A percentile compares a stretch with the other conserved stretches of the same genome.
Conservation (phyloP, 306 rosid genomes). For the Amphicarpaea edgeworthii region DNA sequence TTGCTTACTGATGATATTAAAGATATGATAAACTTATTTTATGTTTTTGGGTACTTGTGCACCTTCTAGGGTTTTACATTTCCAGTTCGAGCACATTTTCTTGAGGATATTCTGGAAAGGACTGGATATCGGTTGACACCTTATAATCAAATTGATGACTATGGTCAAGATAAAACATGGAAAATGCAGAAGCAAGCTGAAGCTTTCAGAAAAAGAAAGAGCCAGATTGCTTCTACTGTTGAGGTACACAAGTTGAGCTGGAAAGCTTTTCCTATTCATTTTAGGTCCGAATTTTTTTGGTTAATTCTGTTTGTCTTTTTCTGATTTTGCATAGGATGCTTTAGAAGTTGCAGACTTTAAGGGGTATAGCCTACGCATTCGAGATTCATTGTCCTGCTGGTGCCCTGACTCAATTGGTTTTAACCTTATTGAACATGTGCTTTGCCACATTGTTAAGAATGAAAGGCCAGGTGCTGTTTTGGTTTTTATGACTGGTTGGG, state of each 20-base stretch:
- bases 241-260: constrained; percentile 61
- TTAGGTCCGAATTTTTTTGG: background rate
- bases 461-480: constrained; percentile 88
- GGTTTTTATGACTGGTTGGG: constrained; percentile 99
- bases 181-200: constrained; percentile 91
- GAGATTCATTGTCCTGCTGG: constrained; percentile 86
- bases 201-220: constrained; percentile 78
- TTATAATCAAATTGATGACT: constrained; percentile 90
- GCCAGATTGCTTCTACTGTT: constrained; percentile 87
- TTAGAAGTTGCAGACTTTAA: constrained; percentile 72
- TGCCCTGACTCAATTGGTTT: constrained; percentile 89
- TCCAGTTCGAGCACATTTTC: constrained; percentile 84
- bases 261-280: background rate
- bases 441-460: constrained; percentile 81
- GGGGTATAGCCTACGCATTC: constrained; percentile 69
- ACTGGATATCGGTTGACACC: constrained; percentile 76
- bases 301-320: constrained; percentile 38
- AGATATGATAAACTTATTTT: constrained; percentile 35
- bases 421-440: constrained; percentile 81
- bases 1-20: background rate
- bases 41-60: constrained; percentile 26
- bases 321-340: constrained; percentile 69
- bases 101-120: constrained; percentile 83
- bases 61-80: constrained; percentile 84
- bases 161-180: constrained; percentile 93